A percentile compares a stretch with the other conserved stretches of the same genome.
These are phyloP conservation scores for Colletotrichum tofieldiae DNA, from an alignment of 2,329 filamentous ascomycete species.

Conservation along the genomic window DNA sequence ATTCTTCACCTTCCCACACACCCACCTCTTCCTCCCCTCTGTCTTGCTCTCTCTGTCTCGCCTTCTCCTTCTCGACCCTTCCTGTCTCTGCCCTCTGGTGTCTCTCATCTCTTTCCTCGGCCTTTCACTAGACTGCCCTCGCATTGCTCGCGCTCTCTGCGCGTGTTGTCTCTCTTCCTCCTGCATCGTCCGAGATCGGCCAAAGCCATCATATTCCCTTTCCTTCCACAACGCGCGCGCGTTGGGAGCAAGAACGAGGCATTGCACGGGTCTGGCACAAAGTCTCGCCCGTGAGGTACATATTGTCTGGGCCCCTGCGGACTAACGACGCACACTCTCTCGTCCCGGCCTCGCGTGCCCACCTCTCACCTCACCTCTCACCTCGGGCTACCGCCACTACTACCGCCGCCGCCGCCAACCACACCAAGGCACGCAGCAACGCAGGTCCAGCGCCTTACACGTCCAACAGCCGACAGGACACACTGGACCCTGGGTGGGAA, in stretches of 20 bases:
- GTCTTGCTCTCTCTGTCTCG: constrained; percentile 7
- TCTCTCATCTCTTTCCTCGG: constrained; percentile 18
- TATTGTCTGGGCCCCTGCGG: constrained; percentile 41
- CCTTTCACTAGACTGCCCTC: constrained; percentile 20
- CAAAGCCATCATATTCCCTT: constrained; percentile 5
- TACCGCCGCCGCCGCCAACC: neutral
- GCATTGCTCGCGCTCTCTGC: constrained; percentile 9
- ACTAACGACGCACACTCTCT: constrained; percentile 31
- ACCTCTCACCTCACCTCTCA: neutral
- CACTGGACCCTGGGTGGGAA: constrained; percentile 10
- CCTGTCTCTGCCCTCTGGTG: constrained; percentile 18
- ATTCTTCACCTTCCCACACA: constrained; percentile 39
- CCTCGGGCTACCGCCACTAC: neutral
- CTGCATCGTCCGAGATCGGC: constrained; percentile 12
- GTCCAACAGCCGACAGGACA: constrained; percentile 18
- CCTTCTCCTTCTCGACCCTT: neutral
- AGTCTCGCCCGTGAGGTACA: constrained; percentile 41
- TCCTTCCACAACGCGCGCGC: constrained; percentile 5
- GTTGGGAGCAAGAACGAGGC: constrained; percentile 7
- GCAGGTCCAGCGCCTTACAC: neutral
- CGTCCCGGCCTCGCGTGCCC: neutral
- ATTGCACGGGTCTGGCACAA: constrained; percentile 4
- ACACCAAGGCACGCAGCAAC: neutral
- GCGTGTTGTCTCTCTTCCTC: constrained; percentile 14
- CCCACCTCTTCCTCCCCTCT: neutral